Evolutionary conservation across 768 basidiomycete species (phyloP).

Genomic region (Panaeolus papilionaceus): DNA sequence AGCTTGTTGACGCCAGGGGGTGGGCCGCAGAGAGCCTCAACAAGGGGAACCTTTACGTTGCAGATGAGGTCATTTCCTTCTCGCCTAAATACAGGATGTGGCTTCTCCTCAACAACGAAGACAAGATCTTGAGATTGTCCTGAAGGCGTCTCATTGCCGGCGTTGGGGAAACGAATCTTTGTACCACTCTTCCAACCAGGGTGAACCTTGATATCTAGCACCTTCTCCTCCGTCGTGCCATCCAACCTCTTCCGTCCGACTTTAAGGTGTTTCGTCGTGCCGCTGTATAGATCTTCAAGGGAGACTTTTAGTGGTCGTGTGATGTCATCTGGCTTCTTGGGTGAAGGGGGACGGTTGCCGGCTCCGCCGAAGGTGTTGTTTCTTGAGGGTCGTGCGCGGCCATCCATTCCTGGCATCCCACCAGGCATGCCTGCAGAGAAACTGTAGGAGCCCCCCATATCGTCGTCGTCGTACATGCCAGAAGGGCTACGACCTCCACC

Average conservation of each 20-base stretch:
- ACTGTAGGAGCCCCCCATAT: constrained; percentile 45
- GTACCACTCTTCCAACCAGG: constrained; percentile 98
- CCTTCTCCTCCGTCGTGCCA: constrained; percentile 84
- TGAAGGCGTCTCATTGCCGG: constrained; percentile 77
- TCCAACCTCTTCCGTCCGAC: constrained; percentile 76
- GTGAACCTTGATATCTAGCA: constrained; percentile 78
- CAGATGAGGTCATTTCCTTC: constrained; percentile 83
- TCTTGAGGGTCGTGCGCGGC: constrained; percentile 36
- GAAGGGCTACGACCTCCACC: constrained; percentile 29
- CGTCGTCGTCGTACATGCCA: constrained; percentile 51
- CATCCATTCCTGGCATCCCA: constrained; percentile 64
- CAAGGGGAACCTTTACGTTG: constrained; percentile 68
- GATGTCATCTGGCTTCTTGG: constrained; percentile 57
- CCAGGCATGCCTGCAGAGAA: constrained; percentile 53
- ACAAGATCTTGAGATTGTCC: constrained; percentile 90
- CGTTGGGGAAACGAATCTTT: constrained; percentile 87
- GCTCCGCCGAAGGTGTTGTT: constrained; percentile 30
- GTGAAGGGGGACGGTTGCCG: constrained; percentile 34
- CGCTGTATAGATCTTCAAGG: constrained; percentile 85
- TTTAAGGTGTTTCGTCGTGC: constrained; percentile 87
- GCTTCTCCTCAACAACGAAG: constrained; percentile 96
- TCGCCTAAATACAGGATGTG: constrained; percentile 75
- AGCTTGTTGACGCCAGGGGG: constrained; percentile 37
- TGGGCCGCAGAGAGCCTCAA: constrained; percentile 79
- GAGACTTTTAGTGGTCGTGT: constrained; percentile 84